Evolutionary conservation across 495 filamentous ascomycete genomes (phyloP).

Genomic region (Cairneyella variabilis): DNA sequence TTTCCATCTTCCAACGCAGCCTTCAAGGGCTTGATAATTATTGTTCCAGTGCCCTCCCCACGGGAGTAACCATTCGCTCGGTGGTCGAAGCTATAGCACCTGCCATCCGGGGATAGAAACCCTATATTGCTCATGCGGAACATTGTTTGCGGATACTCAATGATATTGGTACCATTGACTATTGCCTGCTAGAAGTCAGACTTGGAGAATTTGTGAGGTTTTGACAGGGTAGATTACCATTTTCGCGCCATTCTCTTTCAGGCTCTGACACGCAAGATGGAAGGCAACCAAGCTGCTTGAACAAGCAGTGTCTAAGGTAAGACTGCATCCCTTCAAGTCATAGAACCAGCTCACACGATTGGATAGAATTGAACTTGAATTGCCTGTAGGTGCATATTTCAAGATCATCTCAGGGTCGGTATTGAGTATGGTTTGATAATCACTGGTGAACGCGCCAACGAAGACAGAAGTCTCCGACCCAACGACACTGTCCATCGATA

Average conservation of each 20-base stretch:
- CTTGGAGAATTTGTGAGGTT: no score
- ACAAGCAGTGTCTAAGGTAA: conserved; percentile 85
- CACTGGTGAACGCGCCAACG: conserved; percentile 33
- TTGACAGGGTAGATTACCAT: conserved; percentile 24
- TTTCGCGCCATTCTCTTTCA: conserved; percentile 52
- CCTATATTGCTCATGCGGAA: conserved; percentile 11
- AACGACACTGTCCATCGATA: conserved; percentile 26
- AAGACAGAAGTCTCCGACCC: conserved; percentile 28
- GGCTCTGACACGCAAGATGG: conserved; percentile 74
- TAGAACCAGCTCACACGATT: conserved; percentile 59
- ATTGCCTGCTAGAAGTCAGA: neutral
- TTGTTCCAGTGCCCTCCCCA: conserved; percentile 55
- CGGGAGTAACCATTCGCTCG: conserved; percentile 61
- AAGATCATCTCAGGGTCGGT: conserved; percentile 30
- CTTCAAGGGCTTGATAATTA: conserved; percentile 56
- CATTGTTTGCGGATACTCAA: conserved; percentile 1
- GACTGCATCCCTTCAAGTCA: conserved; percentile 50
- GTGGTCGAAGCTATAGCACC: conserved; percentile 58
- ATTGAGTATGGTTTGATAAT: conserved; percentile 32
- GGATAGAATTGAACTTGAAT: conserved; percentile 48
- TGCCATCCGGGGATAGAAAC: conserved; percentile 37
- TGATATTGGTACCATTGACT: conserved; percentile 7
- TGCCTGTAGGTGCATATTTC: conserved; percentile 31
- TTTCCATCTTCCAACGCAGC: conserved; percentile 52
- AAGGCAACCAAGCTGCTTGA: conserved; percentile 64